Base-by-base conservation (phyloP, 2,329 filamentous ascomycete species). In the Trichoderma pleuroti region DNA sequence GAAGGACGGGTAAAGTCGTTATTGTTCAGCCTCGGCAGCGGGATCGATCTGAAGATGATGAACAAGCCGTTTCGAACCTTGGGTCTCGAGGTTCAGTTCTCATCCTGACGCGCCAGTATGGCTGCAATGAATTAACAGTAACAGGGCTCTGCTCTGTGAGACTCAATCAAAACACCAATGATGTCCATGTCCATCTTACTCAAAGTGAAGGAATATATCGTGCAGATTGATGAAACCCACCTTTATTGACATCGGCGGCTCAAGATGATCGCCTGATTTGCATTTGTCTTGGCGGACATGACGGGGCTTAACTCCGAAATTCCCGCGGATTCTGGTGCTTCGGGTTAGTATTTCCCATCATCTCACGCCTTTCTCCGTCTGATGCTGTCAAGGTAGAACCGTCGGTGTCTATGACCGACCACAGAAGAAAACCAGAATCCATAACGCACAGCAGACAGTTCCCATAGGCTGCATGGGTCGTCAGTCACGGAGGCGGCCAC, bases 1-100 rank as follows among this genome's bases (percentile, higher is more conserved):
- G 95, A 98, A 80, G 94, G 95, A 2, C 87, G 94, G 68, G 88
- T 97, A 72, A 97, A 98, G 83, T 95, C 97, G 74, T 83, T 99
- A 71, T 86, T 99, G 70, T 97, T 98, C 79, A 97, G 93, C 76
- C 86, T 97, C 54, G 96, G 96, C 11, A 93, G 93, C 70, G 93
- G 90, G 64, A 89, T 99, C 69, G 94, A 97, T 78, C 85, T 96
- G 77, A 90, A 89, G 77, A 89, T 88, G 76, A 85, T 90, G 73
- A 92, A 94, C 78, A 91, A 92, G 77, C 91, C 93, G 49, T 92
- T 96, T 77, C 87, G 91, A 72, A 92, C 88, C 6, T 84, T 96
- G 70, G 93, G 93, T 14, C 80, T 96, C 70, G 92, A 95, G 81
- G 85, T 96, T 57, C 92, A 94, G 78, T 96, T 94, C 81, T 95